A percentile compares a stretch with the other conserved stretches of the same genome.
Conservation (phyloP, 148 eudicot genomes). For the Camellia sinensis region DNA sequence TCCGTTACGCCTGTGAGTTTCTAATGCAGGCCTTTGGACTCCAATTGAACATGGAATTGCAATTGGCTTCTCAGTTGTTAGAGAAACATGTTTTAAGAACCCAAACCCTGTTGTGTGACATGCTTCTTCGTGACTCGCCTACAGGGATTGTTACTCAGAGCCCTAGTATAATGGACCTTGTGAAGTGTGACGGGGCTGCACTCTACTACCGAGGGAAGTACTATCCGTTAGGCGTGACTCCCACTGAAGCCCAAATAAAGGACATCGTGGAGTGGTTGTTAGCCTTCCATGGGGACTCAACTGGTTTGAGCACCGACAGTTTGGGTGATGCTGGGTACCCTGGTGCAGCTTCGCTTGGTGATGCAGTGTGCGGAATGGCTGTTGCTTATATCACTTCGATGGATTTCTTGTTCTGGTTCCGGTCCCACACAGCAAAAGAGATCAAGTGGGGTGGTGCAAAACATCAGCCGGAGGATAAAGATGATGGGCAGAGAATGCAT, state of each 20-base stretch:
- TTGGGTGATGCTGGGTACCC: conserved; percentile 88
- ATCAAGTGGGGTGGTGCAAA: conserved; percentile 98
- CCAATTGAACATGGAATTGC: conserved; percentile 89
- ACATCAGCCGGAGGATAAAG: conserved; percentile 90
- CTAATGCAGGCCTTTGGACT: conserved; percentile 97
- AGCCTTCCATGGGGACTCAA: conserved; percentile 65
- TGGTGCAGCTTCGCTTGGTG: conserved; percentile 69
- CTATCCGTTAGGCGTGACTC: conserved; percentile 75
- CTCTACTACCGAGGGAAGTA: conserved; percentile 68
- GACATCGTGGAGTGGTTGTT: conserved; percentile 82
- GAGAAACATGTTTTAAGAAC: conserved; percentile 82
- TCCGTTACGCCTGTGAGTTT: conserved; percentile 92
- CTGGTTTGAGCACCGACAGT: conserved; percentile 94
- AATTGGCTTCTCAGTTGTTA: conserved; percentile 59
- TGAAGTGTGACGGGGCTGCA: conserved; percentile 96
- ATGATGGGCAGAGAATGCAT: conserved; percentile 80
- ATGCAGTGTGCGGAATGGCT: conserved; percentile 97
- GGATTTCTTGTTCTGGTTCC: conserved; percentile 90
- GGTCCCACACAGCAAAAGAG: conserved; percentile 85
- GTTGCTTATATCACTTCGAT: conserved; percentile 76
- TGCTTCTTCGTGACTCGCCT: conserved; percentile 86
- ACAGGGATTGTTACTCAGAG: conserved; percentile 80
- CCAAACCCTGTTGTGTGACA: conserved; percentile 88
- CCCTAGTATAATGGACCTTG: conserved; percentile 89
- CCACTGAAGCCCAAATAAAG: conserved; percentile 76